These are phyloP conservation scores for Funneliformis caledonium DNA, from an alignment of 371 early-diverging fungal species.

Conservation along the genomic window DNA sequence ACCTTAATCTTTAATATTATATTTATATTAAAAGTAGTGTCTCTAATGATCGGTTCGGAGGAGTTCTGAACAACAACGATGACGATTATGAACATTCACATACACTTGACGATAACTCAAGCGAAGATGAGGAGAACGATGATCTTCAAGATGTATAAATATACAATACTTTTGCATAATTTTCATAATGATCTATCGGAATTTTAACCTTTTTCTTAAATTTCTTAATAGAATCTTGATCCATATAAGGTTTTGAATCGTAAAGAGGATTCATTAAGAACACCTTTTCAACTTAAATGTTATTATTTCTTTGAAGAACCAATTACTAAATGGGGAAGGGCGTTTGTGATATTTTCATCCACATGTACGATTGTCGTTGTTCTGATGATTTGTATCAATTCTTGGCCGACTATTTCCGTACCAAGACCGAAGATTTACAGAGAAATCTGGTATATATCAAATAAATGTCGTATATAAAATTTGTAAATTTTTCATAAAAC, in stretches of 20 bases:
- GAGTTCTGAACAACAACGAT: neutral
- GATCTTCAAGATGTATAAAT: too few relatives aligned
- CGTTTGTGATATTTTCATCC: neutral
- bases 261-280: neutral
- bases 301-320: slow-evolving; percentile 38
- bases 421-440: neutral
- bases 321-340: neutral
- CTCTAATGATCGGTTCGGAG: neutral
- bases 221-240: neutral
- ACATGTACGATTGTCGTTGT: neutral
- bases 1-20: too few relatives aligned
- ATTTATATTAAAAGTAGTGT: too few relatives aligned
- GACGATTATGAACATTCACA: neutral
- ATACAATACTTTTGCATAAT: neutral
- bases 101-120: neutral
- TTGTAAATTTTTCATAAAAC: neutral
- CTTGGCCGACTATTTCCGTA: neutral
- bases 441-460: neutral
- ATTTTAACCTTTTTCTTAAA: neutral
- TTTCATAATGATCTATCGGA: too few relatives aligned
- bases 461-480: neutral
- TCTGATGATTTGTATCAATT: slow-evolving; percentile 18
- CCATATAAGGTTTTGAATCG: neutral
- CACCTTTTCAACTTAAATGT: slow-evolving; percentile 13
- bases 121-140: neutral